phyloP scores from a whole-genome alignment of 176 grass and related monocot genomes.

The Oryza glumipatula region DNA sequence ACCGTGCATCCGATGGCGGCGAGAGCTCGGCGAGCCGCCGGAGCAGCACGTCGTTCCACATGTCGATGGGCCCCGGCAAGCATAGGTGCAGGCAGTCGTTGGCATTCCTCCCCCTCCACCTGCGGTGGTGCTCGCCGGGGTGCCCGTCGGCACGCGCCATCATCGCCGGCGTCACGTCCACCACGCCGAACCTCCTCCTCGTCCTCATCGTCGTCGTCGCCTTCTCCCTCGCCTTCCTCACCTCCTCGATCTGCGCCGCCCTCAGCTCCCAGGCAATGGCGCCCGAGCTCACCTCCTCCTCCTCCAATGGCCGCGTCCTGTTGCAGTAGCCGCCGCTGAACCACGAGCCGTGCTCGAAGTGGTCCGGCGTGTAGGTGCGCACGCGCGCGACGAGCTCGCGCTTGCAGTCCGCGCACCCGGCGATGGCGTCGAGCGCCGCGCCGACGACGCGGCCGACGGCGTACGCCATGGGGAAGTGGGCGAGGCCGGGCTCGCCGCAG shows the following conservation, averaged over 20 bases:
- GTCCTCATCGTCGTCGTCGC: background rate
- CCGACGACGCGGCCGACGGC: constrained; percentile 45
- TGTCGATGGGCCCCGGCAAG: constrained; percentile 74
- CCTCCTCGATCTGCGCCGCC: constrained; percentile 59
- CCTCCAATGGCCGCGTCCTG: constrained; percentile 53
- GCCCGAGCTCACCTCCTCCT: constrained; percentile 1
- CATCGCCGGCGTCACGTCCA: constrained; percentile 88
- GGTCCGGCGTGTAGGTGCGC: constrained; percentile 59
- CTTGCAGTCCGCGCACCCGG: constrained; percentile 39
- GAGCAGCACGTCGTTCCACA: constrained; percentile 73
- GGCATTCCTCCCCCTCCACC: constrained; percentile 51
- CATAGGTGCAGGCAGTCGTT: constrained; percentile 87
- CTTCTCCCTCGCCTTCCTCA: constrained; percentile 33
- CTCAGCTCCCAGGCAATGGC: constrained; percentile 54
- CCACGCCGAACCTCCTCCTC: constrained; percentile 45
- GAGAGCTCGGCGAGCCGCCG: constrained; percentile 25
- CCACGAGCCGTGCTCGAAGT: constrained; percentile 76
- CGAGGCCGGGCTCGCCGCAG: constrained; percentile 44
- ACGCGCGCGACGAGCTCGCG: constrained; percentile 39
- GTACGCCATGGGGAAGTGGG: constrained; percentile 24
- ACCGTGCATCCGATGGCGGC: background rate
- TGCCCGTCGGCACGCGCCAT: constrained; percentile 90
- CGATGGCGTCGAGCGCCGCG: constrained; percentile 50
- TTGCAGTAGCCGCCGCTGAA: constrained; percentile 67
- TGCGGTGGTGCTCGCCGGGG: constrained; percentile 58